Percentiles rank a stretch among this genome's conserved stretches.
Evolutionary conservation across 305 asterid genomes (phyloP).

Genomic region (Rubia peregrina): DNA sequence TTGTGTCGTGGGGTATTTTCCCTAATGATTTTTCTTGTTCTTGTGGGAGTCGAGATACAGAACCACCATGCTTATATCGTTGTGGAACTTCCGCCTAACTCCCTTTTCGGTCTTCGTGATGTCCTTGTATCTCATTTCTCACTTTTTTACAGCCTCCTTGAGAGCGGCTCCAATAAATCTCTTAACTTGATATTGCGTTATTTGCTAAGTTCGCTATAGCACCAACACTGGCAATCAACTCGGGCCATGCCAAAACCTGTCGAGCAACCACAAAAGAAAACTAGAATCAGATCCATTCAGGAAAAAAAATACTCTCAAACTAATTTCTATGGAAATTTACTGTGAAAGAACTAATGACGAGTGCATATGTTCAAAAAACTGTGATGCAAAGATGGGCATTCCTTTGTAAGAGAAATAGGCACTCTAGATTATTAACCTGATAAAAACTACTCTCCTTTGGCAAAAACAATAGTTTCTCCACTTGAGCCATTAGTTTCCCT

Average conservation of each 20-base stretch:
- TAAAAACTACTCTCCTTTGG: slow-evolving; percentile 10
- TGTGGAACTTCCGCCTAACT: slow-evolving; percentile 83
- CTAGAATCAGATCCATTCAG: no score
- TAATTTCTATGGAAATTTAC: no score
- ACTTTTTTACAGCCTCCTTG: slow-evolving; percentile 79
- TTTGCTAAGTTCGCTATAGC: no score
- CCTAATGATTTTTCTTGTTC: slow-evolving; percentile 21
- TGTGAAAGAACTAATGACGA: no score
- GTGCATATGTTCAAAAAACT: no score
- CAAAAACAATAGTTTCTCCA: slow-evolving; percentile 20
- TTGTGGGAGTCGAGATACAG: slow-evolving; percentile 63
- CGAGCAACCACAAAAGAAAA: no score
- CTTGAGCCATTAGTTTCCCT: slow-evolving; percentile 25
- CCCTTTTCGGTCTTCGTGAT: slow-evolving; percentile 82
- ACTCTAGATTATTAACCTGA: no score
- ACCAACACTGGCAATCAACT: no score
- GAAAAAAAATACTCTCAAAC: no score
- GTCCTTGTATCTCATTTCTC: slow-evolving; percentile 75
- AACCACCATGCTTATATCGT: slow-evolving; percentile 81
- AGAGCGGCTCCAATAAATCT: slow-evolving; percentile 71
- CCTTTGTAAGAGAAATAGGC: no score
- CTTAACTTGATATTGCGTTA: slow-evolving; percentile 19
- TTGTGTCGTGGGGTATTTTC: slow-evolving; percentile 26
- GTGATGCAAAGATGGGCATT: no score
- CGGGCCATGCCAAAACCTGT: no score